Evolutionary conservation across 805 yeast genomes (phyloP).

Genomic region (Yarrowia sp.): DNA sequence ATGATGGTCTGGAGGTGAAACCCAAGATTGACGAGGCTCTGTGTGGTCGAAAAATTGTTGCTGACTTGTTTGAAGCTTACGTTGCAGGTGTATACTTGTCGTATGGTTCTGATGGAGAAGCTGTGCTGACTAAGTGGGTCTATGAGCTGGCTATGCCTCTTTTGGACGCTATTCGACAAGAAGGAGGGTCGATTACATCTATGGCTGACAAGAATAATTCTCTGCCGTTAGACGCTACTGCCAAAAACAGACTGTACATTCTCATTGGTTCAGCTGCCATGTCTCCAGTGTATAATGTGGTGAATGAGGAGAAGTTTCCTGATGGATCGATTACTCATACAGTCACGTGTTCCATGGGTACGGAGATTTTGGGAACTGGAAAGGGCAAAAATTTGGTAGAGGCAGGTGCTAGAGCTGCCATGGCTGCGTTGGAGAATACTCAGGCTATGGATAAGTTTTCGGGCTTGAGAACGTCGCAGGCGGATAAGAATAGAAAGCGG

Average conservation of each 20-base stretch:
- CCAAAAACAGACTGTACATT: conserved; percentile 70
- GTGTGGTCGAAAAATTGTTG: conserved; percentile 54
- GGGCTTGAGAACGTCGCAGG: conserved; percentile 42
- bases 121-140: conserved; percentile 38
- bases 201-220: conserved; percentile 2
- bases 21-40: conserved; percentile 18
- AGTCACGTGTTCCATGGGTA: conserved; percentile 65
- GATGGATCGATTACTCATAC: conserved; percentile 44
- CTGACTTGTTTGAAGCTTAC: conserved; percentile 93
- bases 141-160: conserved; percentile 38
- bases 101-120: conserved; percentile 40
- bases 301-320: conserved; percentile 34
- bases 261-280: conserved; percentile 71
- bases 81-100: conserved; percentile 79
- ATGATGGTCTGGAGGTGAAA: neutral
- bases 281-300: conserved; percentile 58
- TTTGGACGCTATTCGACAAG: neutral
- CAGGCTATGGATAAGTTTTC: conserved; percentile 62
- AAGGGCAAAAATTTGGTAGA: conserved; percentile 64
- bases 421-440: conserved; percentile 64
- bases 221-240: conserved; percentile 51
- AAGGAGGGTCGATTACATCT: conserved; percentile 27
- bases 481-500: conserved; percentile 14
- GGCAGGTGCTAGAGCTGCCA: conserved; percentile 86
- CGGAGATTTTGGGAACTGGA: conserved; percentile 69